Evolutionary conservation across 2,329 filamentous ascomycete species (phyloP), one percentile per base, ranked within the genome.

Genomic region (Fusarium sp.): DNA sequence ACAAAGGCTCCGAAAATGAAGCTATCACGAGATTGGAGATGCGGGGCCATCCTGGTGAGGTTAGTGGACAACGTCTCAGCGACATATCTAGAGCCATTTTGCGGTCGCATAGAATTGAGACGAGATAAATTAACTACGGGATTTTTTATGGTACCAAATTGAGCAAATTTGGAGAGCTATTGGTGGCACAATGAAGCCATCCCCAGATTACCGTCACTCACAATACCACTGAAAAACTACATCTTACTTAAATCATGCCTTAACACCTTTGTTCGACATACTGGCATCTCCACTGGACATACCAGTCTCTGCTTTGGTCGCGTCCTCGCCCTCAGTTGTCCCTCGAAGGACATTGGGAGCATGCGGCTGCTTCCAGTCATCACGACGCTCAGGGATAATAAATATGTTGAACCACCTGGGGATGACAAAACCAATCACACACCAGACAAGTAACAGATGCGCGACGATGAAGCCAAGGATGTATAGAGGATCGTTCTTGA

Each of bases 201-300:
- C n/a, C n/a, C 89, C 89, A 91, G 78, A 91, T 49, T 87, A 86
- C 1, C 89, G 84, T n/a, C 88, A 25, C n/a, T 52, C 32, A 35
- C 12, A 35, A 13, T 2, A 19, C 18, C 49, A 19, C 13, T 42
- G n/a, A 9, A 4, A 23, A 21, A 16, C 7, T 16, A 21, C 12
- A 21, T 6, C 5, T 35, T 3, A 18, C 12, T 19, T 2, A 3
- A 10, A 35, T 35, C n/a, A 35, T 6, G 13, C 12, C n/a, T 25
- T 35, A 6, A 52, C 32, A 4, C 12, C 49, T 6, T 37, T 21
- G 9, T 37, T 53, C 2, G 32, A 53, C 12, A 25, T 21, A 1
- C 12, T 11, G 3, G n/a, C 32, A 37, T 37, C 32, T 37, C 12
- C 18, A 25, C 32, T 25, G 3, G 49, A 25, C 30, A 25, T 37